Evolutionary conservation across 1,284 basidiomycete species (phyloP).

Genomic region (Ceratobasidium sp.): DNA sequence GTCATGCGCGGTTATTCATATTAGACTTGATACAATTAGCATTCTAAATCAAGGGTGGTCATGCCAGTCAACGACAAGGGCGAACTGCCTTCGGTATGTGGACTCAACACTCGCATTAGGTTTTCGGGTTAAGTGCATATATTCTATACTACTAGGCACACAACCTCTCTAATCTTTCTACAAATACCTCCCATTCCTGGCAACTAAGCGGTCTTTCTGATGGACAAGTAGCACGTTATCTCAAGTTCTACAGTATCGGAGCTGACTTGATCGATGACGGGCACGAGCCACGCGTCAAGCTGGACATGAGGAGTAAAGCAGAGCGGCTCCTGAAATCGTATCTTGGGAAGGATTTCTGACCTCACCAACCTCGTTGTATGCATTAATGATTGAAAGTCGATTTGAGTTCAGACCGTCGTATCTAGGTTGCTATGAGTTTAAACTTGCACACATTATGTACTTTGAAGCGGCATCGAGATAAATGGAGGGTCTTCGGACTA

Average conservation of each 20-base stretch:
- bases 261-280: background rate
- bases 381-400: too few species aligned
- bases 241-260: slow-evolving; percentile 10
- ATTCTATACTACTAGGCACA: background rate
- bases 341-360: too few species aligned
- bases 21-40: background rate
- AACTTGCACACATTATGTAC: too few species aligned
- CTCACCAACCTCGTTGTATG: too few species aligned
- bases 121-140: background rate
- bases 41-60: background rate
- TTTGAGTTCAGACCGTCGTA: too few species aligned
- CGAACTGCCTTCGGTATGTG: background rate
- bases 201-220: background rate
- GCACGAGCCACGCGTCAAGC: background rate
- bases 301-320: background rate
- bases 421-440: too few species aligned
- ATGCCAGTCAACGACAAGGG: background rate
- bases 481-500: too few species aligned
- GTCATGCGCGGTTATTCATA: background rate
- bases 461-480: too few species aligned
- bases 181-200: background rate
- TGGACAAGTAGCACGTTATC: background rate
- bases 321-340: background rate
- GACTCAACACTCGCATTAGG: background rate
- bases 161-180: too few species aligned